Evolutionary conservation across 768 basidiomycete species (phyloP).

Genomic region (Dentipellis sp.): DNA sequence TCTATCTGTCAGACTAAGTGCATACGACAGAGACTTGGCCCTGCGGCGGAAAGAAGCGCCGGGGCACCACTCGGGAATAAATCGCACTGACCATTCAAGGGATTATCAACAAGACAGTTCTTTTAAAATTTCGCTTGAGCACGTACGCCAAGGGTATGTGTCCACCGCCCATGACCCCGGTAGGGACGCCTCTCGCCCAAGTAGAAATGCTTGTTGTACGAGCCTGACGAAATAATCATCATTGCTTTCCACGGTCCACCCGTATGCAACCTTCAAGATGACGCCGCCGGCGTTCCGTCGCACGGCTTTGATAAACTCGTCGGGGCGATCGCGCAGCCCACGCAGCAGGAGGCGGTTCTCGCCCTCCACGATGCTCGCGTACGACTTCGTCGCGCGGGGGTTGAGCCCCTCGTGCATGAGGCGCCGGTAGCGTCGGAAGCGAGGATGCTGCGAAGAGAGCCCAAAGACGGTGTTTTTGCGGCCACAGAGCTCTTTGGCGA

Average conservation of each 20-base stretch:
- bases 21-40: constrained; percentile 10
- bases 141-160: not conserved
- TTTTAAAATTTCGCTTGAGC: constrained; percentile 21
- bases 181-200: not conserved
- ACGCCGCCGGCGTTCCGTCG: constrained; percentile 24
- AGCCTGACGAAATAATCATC: not conserved
- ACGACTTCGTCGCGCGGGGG: constrained; percentile 1
- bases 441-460: constrained; percentile 2
- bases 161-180: not conserved
- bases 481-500: not conserved
- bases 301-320: constrained; percentile 27
- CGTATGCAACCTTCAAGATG: not conserved
- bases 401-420: constrained; percentile 1
- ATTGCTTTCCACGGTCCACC: not conserved
- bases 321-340: constrained; percentile 25
- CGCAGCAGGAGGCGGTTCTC: constrained; percentile 17
- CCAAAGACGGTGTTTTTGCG: not conserved
- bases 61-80: constrained; percentile 21
- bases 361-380: not conserved
- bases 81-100: constrained; percentile 12
- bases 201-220: not conserved
- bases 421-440: constrained; percentile 1
- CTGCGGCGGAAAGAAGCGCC: constrained; percentile 18
- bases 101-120: not conserved
- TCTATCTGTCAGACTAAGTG: constrained; percentile 13